These are phyloP conservation scores for Actinomortierella wolfii DNA, from an alignment of 371 early-diverging fungal species.

Conservation along the genomic window DNA sequence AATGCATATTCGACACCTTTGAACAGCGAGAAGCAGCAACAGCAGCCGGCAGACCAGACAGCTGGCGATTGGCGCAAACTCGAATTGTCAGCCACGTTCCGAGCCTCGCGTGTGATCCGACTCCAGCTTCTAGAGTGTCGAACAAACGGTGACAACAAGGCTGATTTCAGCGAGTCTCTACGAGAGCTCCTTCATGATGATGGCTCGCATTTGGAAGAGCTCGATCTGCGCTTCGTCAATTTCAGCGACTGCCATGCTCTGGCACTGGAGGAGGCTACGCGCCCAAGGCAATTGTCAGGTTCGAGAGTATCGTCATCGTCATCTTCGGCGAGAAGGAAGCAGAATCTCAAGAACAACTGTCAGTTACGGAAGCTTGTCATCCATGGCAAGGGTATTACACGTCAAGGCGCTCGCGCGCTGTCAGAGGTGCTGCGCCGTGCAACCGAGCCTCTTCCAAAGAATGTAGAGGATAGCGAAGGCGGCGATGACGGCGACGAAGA, in stretches of 20 bases:
- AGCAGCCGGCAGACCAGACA: background rate
- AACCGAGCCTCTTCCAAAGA: slow-evolving; percentile 4
- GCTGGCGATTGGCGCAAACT: slow-evolving; percentile 8
- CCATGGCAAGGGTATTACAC: slow-evolving; percentile 35
- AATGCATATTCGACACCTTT: too few species aligned
- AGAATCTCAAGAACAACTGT: too few species aligned
- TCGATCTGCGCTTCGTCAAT: slow-evolving; percentile 30
- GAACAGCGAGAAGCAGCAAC: too few species aligned
- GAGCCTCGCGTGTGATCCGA: slow-evolving; percentile 13
- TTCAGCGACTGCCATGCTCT: slow-evolving; percentile 41
- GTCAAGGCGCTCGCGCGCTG: slow-evolving; percentile 24
- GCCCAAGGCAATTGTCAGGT: too few species aligned
- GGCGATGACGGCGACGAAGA: background rate
- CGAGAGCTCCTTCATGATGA: slow-evolving; percentile 34
- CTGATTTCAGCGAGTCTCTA: slow-evolving; percentile 20
- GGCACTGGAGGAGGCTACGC: slow-evolving; percentile 36
- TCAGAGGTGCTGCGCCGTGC: slow-evolving; percentile 21
- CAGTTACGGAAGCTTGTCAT: slow-evolving; percentile 33
- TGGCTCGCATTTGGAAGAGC: slow-evolving; percentile 22
- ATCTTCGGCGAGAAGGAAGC: too few species aligned
- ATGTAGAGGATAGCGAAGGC: background rate
- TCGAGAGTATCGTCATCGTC: too few species aligned
- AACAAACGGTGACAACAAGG: slow-evolving; percentile 14
- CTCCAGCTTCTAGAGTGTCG: slow-evolving; percentile 30
- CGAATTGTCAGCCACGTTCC: slow-evolving; percentile 28